Evolutionary conservation across 805 yeast genomes (phyloP).

Genomic region (Candida chauliodis): DNA sequence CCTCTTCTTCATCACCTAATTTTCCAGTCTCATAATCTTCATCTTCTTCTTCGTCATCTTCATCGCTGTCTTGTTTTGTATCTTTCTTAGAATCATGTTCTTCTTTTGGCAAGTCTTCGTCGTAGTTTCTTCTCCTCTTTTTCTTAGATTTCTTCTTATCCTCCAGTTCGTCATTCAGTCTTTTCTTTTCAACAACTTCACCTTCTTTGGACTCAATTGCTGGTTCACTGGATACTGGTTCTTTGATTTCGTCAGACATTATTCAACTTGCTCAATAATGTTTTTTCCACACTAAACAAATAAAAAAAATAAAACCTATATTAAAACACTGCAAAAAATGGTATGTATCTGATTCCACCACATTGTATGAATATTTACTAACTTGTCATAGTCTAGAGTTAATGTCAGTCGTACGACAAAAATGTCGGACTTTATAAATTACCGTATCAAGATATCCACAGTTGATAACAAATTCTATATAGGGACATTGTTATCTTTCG

Average conservation of each 20-base stretch:
- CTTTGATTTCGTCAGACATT: constrained; percentile 5
- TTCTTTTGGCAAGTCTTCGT: constrained; percentile 16
- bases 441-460: constrained; percentile 68
- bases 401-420: constrained; percentile 32
- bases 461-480: constrained; percentile 74
- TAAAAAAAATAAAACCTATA: background rate
- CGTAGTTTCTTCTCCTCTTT: constrained; percentile 11
- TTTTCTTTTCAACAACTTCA: constrained; percentile 4
- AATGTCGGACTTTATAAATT: constrained; percentile 67
- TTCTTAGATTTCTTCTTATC: constrained; percentile 12
- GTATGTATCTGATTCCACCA: constrained; percentile 1
- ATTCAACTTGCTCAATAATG: background rate
- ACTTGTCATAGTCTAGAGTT: background rate
- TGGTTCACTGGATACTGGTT: background rate
- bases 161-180: constrained; percentile 2
- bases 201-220: constrained; percentile 3
- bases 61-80: constrained; percentile 46
- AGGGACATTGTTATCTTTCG: constrained; percentile 85
- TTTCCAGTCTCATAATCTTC: constrained; percentile 56
- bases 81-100: constrained; percentile 55
- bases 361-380: background rate
- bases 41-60: constrained; percentile 41
- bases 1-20: constrained; percentile 45
- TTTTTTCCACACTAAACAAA: constrained; percentile 2
- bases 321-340: background rate